Evolutionary conservation across 257 asterid species (phyloP), one percentile per base, ranked within the genome.

Genomic region (Rhazya stricta): DNA sequence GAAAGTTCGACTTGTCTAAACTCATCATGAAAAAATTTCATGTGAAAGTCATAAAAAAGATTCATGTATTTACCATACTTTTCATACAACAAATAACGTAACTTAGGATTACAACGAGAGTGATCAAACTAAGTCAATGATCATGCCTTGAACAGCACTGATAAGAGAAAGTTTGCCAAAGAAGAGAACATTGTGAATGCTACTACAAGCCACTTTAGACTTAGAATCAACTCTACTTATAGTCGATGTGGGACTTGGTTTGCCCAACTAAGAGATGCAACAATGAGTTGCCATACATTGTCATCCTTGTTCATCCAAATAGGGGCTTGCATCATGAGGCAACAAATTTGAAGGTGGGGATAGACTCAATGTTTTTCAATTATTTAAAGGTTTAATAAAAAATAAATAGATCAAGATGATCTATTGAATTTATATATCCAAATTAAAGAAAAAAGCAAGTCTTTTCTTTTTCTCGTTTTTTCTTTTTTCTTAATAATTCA

Each of bases 81-180:
- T 0, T 78, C 76, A 43, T 90, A 90, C 82, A 90, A 88, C 71
- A 90, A 78, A 12, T 16, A 53, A 80, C 96, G 88, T 43, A 90
- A 30, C 67, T 37, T 81, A 5, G 93, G 96, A 41, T 90, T 9
- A 90, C 93, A 58, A 90, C 88, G 36, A 86, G 93, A 3, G 93
- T 86, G 75, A 88, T 88, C 89, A 85, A 66, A 88, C 93, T 4
- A 88, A 80, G 76, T 91, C 93, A 30, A 89, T 86, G 79, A 83
- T 88, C 89, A 86, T 88, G 82, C 93, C 93, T 75, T 86, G 93
- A 73, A 88, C 93, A 7, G 91, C 91, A 61, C 93, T 91, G 42
- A 88, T 88, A 3, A 88, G 86, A 16, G 89, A 88, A 45, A 91
- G 75, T 69, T 88, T 88, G 12, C 91, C 88, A 25, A 86, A 88